phyloP scores from a whole-genome alignment of 2,329 filamentous ascomycete genomes.

The Periglandula ipomoeae region DNA sequence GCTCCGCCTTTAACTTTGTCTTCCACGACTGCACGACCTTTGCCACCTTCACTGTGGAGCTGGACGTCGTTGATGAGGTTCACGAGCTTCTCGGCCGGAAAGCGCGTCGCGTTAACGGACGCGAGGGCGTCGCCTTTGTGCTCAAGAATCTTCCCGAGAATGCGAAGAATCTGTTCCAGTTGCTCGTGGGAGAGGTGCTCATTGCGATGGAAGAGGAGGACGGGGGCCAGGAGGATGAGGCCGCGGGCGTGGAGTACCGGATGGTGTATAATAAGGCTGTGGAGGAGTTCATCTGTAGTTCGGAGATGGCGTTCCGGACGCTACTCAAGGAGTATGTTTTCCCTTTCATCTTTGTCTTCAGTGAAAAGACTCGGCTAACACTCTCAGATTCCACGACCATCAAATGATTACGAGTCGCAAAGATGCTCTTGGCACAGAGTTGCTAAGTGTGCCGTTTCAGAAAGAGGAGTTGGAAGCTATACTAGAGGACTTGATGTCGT shows the following conservation, averaged over 20 bases:
- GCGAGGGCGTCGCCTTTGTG: conserved; percentile 87
- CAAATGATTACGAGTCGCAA: conserved; percentile 90
- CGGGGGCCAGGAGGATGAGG: conserved; percentile 27
- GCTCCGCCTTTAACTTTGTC: conserved; percentile 72
- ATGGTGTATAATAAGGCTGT: conserved; percentile 91
- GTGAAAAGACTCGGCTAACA: conserved; percentile 17
- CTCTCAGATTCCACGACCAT: conserved; percentile 76
- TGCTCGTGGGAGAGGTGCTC: conserved; percentile 79
- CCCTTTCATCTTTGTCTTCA: not conserved
- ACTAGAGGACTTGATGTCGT: conserved; percentile 57
- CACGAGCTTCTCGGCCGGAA: conserved; percentile 78
- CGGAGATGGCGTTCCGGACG: conserved; percentile 90
- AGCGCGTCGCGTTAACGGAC: conserved; percentile 70
- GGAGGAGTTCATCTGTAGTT: conserved; percentile 94
- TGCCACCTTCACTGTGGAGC: conserved; percentile 58
- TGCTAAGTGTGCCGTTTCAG: conserved; percentile 75
- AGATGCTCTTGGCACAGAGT: conserved; percentile 75
- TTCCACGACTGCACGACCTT: conserved; percentile 97
- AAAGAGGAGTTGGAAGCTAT: conserved; percentile 84
- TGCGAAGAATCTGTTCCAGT: conserved; percentile 74
- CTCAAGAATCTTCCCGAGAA: conserved; percentile 87
- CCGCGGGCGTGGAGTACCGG: conserved; percentile 76
- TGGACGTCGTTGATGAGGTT: conserved; percentile 83
- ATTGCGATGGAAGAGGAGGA: conserved; percentile 57
- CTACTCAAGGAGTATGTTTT: conserved; percentile 73